Base-by-base conservation (phyloP, 1,284 basidiomycete genomes). In the Apiotrichum veenhuisii region DNA sequence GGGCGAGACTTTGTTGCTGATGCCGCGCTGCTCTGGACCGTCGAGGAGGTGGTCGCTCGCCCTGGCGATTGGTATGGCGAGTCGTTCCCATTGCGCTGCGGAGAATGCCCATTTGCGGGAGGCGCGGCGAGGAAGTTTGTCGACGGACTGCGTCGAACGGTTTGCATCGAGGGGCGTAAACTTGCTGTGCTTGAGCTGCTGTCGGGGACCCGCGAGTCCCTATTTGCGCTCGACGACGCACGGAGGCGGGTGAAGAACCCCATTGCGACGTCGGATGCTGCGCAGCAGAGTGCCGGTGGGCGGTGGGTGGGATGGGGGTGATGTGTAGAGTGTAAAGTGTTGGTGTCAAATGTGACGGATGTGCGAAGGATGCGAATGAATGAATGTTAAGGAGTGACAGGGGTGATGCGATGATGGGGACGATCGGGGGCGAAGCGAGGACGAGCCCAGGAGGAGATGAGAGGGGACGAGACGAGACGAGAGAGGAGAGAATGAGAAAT, bases 191-290 rank as follows among this genome's bases (percentile, higher is more conserved):
- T 40, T n/a, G 17, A 5, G 38, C 17, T 37, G 36, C 36, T 37
- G 26, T 20, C 5, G 49, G 12, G 2, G 12, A 25, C 20, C n/a
- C 25, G 44, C 30, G 37, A 22, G 37, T 40, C 40, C 49, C 37
- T 55, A 26, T 44, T 27, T 15, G 55, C 50, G 56, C 51, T 40
- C 26, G 60, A 56, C 44, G 48, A 46, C n/a, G 56, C 40, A 7
- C 60, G 60, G 25, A 62, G 45, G 40, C 60, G 60, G 36, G 44
- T 44, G 25, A 62, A 54, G 51, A 62, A 23, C n/a, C 60, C 57
- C 60, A 62, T 62, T 17, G 54, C 33, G 23, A 27, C 15, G 43
- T 20, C 26, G 47, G 23, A 33, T 15, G 34, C n/a, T 23, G 52
- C 17, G 33, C 8, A 20, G 20, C 22, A 27, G 30, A 20, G 36